Base-by-base conservation (phyloP, 1,284 basidiomycete genomes). In the Vanrija pseudolonga region DNA sequence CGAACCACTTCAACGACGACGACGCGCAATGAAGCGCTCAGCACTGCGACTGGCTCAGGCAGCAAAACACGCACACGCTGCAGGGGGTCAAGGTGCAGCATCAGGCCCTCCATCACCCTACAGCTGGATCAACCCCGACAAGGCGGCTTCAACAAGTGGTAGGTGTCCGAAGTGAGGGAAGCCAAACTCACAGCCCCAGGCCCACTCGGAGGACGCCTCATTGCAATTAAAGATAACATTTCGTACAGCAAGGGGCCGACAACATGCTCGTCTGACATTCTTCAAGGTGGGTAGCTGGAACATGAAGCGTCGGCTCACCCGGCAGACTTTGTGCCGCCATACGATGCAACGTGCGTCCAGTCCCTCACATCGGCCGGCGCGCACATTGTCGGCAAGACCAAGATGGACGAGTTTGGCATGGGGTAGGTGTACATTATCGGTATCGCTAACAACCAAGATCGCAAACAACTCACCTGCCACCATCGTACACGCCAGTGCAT, bases 391-490 rank as follows among this genome's bases (percentile, higher is more conserved):
- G 93, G 91, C 3, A 95, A 95, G 76, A 88, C 93, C 0, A 97
- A 97, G 70, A 93, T 92, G 75, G 95, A 98, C 71, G 95, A 98
- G 73, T 98, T 98, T 75, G 94, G 94, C 0, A 98, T 98, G 95
- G 95, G 95, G 87, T 92, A 40, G 49, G 68, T 39, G 20, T 12
- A 1, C 17, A 22, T 23, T 37, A 5, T 17, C 17, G 18, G 7
- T 40, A 22, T 46, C n/a, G 23, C 52, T 32, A 20, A 47, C 22
- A 14, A 50, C 37, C 23, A 67, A n/a, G 67, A 15, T 70, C 70
- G 0, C 58, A 67, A 43, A 75, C 67, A 17, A 58, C 46, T 1
- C 59, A 68, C 53, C 45, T 68, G 19, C 66, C 63, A 23, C 15
- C 60, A 4, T 44, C 54, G 23, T 70, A 68, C 23, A 55, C 64